These are phyloP conservation scores for Pecoramyces ruminantium DNA, from an alignment of 192 early-diverging fungal genomes.

Conservation along the genomic window DNA sequence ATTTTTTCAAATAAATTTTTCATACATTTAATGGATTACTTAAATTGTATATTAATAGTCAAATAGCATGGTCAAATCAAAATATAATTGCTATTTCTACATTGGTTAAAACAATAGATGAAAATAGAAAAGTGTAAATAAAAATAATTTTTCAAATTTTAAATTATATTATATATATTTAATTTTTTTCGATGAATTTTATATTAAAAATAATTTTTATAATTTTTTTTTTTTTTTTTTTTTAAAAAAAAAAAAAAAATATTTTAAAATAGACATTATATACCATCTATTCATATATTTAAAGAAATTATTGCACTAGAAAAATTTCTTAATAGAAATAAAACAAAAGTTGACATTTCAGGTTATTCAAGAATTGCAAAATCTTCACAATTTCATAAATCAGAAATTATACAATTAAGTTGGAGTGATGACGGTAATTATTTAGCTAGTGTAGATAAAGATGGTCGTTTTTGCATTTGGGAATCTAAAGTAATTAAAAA, in stretches of 20 bases:
- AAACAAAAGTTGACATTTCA: not conserved
- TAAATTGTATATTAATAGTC: not conserved
- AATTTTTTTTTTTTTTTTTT: no score
- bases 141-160: no score
- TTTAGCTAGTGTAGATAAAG: not conserved
- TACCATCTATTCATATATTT: not conserved
- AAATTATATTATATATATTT: no score
- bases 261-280: not conserved
- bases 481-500: not conserved
- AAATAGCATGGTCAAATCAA: not conserved
- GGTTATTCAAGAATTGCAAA: not conserved
- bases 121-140: not conserved
- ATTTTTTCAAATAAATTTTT: no score
- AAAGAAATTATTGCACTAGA: not conserved
- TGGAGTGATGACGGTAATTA: not conserved
- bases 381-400: not conserved
- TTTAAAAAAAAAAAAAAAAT: not conserved
- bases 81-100: not conserved
- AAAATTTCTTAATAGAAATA: not conserved
- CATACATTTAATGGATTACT: no score
- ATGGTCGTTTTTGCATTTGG: not conserved
- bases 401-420: not conserved
- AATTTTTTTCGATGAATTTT: no score
- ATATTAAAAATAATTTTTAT: no score
- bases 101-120: not conserved